Base-by-base conservation (phyloP, 805 yeast genomes). In the Myxozyma kluyveri region DNA sequence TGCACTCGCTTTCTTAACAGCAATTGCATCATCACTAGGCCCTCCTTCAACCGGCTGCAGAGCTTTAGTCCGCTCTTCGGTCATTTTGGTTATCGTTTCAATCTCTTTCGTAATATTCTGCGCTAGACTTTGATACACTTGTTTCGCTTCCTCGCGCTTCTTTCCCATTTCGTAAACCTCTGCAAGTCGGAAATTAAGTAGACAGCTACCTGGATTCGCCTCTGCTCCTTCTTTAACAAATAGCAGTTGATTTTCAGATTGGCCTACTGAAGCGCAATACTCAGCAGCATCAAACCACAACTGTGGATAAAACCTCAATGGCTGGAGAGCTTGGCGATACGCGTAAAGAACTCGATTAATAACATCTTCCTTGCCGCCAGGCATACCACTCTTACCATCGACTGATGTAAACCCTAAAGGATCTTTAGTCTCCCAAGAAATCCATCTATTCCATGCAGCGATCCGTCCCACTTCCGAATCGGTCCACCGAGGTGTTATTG, bases 351-450 rank as follows among this genome's bases (percentile, higher is more conserved):
- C 73, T 63, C 98, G 76, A 46, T 73, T 73, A 24, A 75, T 72
- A 22, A 82, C 63, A 4, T 68, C 62, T 9, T 75, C 79, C 23
- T 37, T 32, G 6, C 56, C 56, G 14, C 50, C 49, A 5, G 47
- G 40, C 45, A 54, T 44, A 4, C 50, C 54, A 22, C 54, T 41
- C 27, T 50, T 50, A 4, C 53, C 47, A 23, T 57, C 57, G 19
- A 61, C 65, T 39, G 77, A 80, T 4, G 76, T 72, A 21, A 86
- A 67, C 22, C 79, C 81, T 55, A 90, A 67, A 41, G 82, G 84
- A 66, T 93, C 90, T 40, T 73, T 71, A 59, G 75, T 76, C 64
- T 93, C 98, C 81, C 93, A 86, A 6, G 75, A 75, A 31, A 89
- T 76, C 96, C 96, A 88, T 14, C 74, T 70, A 41, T 75, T 69